A percentile compares a stretch with the other conserved stretches of the same genome.
Conservation (phyloP, 2,329 filamentous ascomycete species). For the Arthrocladium fulminans region DNA sequence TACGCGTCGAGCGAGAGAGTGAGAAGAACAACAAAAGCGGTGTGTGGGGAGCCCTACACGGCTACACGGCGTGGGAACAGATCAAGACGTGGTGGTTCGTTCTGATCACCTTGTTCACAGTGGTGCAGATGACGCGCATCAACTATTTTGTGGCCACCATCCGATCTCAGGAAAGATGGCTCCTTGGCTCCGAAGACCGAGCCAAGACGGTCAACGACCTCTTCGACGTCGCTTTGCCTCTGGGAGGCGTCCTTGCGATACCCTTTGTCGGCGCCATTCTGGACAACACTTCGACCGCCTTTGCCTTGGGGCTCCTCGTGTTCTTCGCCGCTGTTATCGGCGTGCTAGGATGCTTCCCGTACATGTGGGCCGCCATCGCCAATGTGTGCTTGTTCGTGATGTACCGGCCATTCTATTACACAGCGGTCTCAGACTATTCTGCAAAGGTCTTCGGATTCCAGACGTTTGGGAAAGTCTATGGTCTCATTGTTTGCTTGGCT, state of each 20-base stretch:
- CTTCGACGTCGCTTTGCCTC: slow-evolving; percentile 75
- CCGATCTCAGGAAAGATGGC: slow-evolving; percentile 67
- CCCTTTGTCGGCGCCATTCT: slow-evolving; percentile 77
- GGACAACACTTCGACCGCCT: slow-evolving; percentile 64
- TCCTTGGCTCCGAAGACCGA: slow-evolving; percentile 54
- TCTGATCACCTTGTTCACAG: slow-evolving; percentile 72
- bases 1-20: slow-evolving; percentile 54
- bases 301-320: slow-evolving; percentile 63
- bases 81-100: slow-evolving; percentile 76
- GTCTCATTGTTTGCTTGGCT: slow-evolving; percentile 75
- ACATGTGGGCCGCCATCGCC: slow-evolving; percentile 58
- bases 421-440: slow-evolving; percentile 56
- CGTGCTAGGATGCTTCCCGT: slow-evolving; percentile 63
- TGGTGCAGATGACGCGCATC: slow-evolving; percentile 69
- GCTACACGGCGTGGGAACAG: slow-evolving; percentile 60
- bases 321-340: slow-evolving; percentile 65
- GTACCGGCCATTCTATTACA: slow-evolving; percentile 24
- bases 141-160: slow-evolving; percentile 91
- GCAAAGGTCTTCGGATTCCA: slow-evolving; percentile 89
- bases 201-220: slow-evolving; percentile 68
- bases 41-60: slow-evolving; percentile 81
- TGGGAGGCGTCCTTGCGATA: slow-evolving; percentile 75
- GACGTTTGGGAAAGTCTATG: slow-evolving; percentile 91
- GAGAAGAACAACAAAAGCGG: slow-evolving; percentile 60
- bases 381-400: slow-evolving; percentile 62